Base-by-base conservation (phyloP, 108 stramenopile species). In the Cyclostephanos tholiformis region DNA sequence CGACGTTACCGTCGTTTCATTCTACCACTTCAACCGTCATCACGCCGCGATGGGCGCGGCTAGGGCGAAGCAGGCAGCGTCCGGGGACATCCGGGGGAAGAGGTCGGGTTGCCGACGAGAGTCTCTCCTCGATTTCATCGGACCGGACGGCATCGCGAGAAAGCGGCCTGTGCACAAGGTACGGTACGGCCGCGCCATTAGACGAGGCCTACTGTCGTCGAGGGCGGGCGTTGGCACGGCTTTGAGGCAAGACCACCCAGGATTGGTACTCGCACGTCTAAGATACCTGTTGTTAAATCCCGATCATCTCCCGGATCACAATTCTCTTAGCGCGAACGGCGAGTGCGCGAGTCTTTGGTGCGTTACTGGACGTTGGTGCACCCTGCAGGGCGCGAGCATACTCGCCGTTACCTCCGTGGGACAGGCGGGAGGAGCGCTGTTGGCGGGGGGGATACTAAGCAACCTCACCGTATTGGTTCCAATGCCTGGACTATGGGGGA, bases 301-400 rank as follows among this genome's bases (percentile, higher is more conserved):
- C 23, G 72, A 53, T 71, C 65, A 77, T 46, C 58, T 85, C 41
- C 84, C 84, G 25, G 65, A 66, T 50, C 80, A 79, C 51, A 77
- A 77, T 38, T 69, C 73, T 1, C n/a, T 85, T 10, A 52, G 55
- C 63, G 80, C 84, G 1, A 85, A 85, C 35, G 84, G 81, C 14
- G 81, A 82, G 59, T 85, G 84, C 66, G 84, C 84, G 4, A 81
- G 81, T 26, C 60, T 79, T 49, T 85, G 84, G 84, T 85, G 84
- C 63, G 66, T 77, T 0, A 82, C 77, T 0, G 80, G 81, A 36
- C 57, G 77, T 22, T 85, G 79, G 79, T 76, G 74, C 52, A 82
- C 84, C 0, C 64, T 85, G 7, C 84, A 85, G 46, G 84, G 84
- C 19, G 76, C 84, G 30, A 68, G 71, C 39, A 85, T 85, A 64